Base-by-base conservation (phyloP, 495 filamentous ascomycete genomes). In the Jackrogersella multiformis region DNA sequence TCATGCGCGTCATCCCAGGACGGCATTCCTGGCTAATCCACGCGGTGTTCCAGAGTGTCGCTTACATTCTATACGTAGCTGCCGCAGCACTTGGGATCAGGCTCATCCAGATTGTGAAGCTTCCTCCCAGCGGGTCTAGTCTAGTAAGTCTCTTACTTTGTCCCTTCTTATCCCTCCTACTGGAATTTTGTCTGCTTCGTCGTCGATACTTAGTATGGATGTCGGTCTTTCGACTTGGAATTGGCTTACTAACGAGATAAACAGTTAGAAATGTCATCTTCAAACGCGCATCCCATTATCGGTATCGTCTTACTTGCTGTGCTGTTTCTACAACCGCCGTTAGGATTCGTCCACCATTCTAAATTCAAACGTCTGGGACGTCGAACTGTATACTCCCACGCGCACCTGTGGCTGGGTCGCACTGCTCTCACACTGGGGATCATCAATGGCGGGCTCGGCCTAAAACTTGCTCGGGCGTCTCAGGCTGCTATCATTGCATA, bases 341-440 rank as follows among this genome's bases (percentile, higher is more conserved):
- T 90, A 20, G 90, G 89, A 5, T 46, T 85, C 7, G 45, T 86
- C 5, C 90, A 93, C 61, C 90, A 93, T 72, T 62, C 77, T 44
- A 79, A 77, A 36, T 90, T 80, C 75, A 78, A 78, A 21, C 78
- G 76, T 45, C 72, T 77, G 1, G 58, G 70, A 6, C 66, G 75
- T 0, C 85, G 87, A 35, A 84, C 82, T 15, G 34, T 78, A 4
- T 85, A 82, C 78, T 84, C 82, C 1, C 77, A 87, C 63, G 55
- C 80, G 8, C 90, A 93, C 73, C 79, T 89, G 39, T 90, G 89
- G 87, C 81, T 84, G 64, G 90, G 90, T 0, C 84, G 90, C 0
- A 24, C 76, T n/a, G 66, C 85, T 12, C 81, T 93, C 18, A 77
- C 83, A 0, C 76, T 90, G 4, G 90, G 87, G 1, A 84, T 92